phyloP scores from a whole-genome alignment of 75 land plant species.

The Cunninghamia lanceolata region DNA sequence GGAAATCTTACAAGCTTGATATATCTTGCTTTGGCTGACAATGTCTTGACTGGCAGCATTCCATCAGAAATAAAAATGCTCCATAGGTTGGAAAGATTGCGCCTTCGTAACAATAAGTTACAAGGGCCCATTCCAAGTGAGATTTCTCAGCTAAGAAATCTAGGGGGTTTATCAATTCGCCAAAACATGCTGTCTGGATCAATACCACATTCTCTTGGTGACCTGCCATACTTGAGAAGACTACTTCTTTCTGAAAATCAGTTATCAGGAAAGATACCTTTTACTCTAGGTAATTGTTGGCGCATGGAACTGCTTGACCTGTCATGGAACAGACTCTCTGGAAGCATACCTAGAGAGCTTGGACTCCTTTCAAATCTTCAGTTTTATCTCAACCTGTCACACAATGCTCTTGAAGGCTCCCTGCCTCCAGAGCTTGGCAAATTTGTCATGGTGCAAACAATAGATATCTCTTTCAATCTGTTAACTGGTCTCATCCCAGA shows the following conservation, averaged over 20 bases:
- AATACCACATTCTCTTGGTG: slow-evolving; percentile 17
- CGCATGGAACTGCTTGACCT: slow-evolving; percentile 20
- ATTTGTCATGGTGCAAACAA: slow-evolving; percentile 14
- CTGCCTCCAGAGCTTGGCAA: slow-evolving; percentile 18
- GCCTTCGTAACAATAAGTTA: slow-evolving; percentile 27
- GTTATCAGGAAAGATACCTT: slow-evolving; percentile 37
- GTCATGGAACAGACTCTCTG: slow-evolving; percentile 21
- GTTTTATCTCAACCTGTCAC: slow-evolving; percentile 18
- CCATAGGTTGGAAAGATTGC: slow-evolving; percentile 9
- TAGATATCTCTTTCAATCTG: slow-evolving; percentile 23
- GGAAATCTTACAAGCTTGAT: slow-evolving; percentile 20
- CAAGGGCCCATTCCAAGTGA: slow-evolving; percentile 31
- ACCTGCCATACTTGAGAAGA: slow-evolving; percentile 16
- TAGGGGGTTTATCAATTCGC: not conserved
- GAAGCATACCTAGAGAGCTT: slow-evolving; percentile 26
- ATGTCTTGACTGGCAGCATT: slow-evolving; percentile 18
- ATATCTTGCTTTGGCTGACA: slow-evolving; percentile 21
- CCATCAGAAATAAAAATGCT: slow-evolving; percentile 9
- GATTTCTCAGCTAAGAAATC: slow-evolving; percentile 26
- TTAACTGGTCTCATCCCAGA: slow-evolving; percentile 28
- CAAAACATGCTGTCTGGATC: slow-evolving; percentile 7
- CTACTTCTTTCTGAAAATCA: slow-evolving; percentile 34
- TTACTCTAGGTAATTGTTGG: slow-evolving; percentile 16
- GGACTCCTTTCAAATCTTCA: slow-evolving; percentile 11
- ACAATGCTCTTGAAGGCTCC: slow-evolving; percentile 23